Conservation (phyloP, 2,329 filamentous ascomycete genomes). For the Fusarium metavorans region DNA sequence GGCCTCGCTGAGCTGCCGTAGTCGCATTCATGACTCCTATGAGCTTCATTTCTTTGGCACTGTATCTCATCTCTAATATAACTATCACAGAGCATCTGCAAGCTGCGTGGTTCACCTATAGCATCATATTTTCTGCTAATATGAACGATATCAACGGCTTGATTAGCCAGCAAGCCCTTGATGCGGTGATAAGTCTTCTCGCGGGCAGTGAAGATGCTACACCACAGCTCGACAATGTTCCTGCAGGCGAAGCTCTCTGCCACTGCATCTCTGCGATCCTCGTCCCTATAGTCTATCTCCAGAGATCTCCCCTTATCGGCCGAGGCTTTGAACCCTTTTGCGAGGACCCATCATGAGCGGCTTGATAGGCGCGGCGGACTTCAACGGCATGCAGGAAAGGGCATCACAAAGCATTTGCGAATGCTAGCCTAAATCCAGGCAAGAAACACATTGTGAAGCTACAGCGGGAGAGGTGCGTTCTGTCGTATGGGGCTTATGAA, state of each 20-base stretch:
- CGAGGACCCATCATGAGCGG: not conserved
- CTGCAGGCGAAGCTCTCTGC: not conserved
- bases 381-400: not conserved
- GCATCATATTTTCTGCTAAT: not conserved
- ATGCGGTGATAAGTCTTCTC: not conserved
- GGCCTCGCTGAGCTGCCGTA: not conserved
- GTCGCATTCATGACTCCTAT: not conserved
- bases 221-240: not conserved
- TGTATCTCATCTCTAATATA: too few relatives aligned
- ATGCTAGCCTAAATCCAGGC: not conserved
- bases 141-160: not conserved
- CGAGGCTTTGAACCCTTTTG: not conserved
- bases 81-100: not conserved
- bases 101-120: not conserved
- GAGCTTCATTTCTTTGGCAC: not conserved
- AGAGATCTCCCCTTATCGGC: not conserved
- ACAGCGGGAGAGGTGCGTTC: not conserved
- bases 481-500: not conserved
- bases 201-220: not conserved
- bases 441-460: not conserved
- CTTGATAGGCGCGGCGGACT: not conserved
- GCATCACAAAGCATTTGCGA: not conserved
- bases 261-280: not conserved
- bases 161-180: not conserved
- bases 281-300: not conserved